Evolutionary conservation across 2,329 filamentous ascomycete species (phyloP).

Genomic region (Orbilia ellipsospora): DNA sequence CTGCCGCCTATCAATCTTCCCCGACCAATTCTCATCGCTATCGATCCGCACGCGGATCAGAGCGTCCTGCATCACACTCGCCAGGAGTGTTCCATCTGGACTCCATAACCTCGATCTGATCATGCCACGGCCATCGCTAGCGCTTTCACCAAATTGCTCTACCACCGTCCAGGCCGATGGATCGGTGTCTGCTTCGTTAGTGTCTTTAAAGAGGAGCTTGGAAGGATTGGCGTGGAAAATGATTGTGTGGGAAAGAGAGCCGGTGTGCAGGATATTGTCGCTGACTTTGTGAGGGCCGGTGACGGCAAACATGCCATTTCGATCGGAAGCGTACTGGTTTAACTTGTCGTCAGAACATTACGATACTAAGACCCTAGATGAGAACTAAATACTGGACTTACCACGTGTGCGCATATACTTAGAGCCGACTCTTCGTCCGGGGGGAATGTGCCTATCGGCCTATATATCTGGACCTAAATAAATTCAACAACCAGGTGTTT

Average conservation of each 20-base stretch:
- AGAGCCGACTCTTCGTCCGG: constrained; percentile 31
- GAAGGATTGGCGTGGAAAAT: constrained; percentile 49
- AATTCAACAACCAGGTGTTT: neutral
- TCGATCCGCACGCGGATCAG: constrained; percentile 43
- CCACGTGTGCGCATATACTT: constrained; percentile 52
- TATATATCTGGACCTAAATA: constrained; percentile 52
- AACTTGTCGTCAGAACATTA: constrained; percentile 1
- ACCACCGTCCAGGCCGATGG: constrained; percentile 33
- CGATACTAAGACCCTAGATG: neutral
- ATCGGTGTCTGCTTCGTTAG: neutral
- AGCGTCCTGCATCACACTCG: constrained; percentile 45
- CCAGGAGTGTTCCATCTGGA: constrained; percentile 41
- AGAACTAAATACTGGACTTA: constrained; percentile 29
- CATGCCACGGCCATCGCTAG: constrained; percentile 48
- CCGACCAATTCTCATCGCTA: constrained; percentile 1
- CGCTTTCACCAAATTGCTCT: constrained; percentile 48
- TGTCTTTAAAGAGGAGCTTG: constrained; percentile 38
- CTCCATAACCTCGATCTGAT: constrained; percentile 50
- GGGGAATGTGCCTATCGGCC: constrained; percentile 33
- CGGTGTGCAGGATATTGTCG: constrained; percentile 46
- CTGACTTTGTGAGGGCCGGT: constrained; percentile 46
- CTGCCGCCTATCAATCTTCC: constrained; percentile 27
- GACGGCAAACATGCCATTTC: constrained; percentile 52
- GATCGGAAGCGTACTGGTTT: constrained; percentile 45
- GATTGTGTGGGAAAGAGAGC: constrained; percentile 52